Percentiles rank a stretch among this genome's conserved stretches.
Conservation (phyloP, 2,329 filamentous ascomycete genomes). For the Diplodia scrobiculata region DNA sequence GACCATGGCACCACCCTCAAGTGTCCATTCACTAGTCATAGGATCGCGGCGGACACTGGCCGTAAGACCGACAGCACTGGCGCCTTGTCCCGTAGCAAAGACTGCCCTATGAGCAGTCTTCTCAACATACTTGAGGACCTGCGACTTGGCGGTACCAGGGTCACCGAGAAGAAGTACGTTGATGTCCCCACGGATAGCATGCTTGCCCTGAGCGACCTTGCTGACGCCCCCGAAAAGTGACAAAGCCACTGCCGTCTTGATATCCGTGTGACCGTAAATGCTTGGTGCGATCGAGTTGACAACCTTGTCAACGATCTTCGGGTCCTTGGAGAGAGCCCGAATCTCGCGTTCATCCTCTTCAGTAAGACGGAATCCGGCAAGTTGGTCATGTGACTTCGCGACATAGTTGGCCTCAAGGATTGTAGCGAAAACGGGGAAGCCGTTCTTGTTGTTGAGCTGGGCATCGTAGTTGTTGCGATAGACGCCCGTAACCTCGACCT, state of each 20-base stretch:
- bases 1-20: conserved; percentile 98
- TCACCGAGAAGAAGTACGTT: conserved; percentile 96
- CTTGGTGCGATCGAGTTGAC: conserved; percentile 92
- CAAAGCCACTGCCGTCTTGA: conserved; percentile 94
- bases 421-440: conserved; percentile 96
- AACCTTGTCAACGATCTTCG: conserved; percentile 89
- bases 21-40: conserved; percentile 90
- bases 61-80: conserved; percentile 93
- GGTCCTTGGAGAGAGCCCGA: conserved; percentile 81
- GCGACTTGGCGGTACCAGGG: conserved; percentile 96
- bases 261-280: conserved; percentile 94
- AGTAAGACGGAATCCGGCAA: conserved; percentile 92
- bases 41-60: conserved; percentile 94
- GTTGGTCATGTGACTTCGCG: conserved; percentile 94
- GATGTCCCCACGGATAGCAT: conserved; percentile 93
- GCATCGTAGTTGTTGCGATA: conserved; percentile 99
- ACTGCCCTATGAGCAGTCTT: conserved; percentile 96
- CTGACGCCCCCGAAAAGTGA: conserved; percentile 93
- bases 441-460: conserved; percentile 96
- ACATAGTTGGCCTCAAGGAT: conserved; percentile 97
- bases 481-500: conserved; percentile 94
- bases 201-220: conserved; percentile 84
- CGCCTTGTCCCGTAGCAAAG: conserved; percentile 98
- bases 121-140: conserved; percentile 95
- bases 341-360: conserved; percentile 94